Evolutionary conservation across 352 stramenopile species (phyloP).

Genomic region (Blastocystis sp.): DNA sequence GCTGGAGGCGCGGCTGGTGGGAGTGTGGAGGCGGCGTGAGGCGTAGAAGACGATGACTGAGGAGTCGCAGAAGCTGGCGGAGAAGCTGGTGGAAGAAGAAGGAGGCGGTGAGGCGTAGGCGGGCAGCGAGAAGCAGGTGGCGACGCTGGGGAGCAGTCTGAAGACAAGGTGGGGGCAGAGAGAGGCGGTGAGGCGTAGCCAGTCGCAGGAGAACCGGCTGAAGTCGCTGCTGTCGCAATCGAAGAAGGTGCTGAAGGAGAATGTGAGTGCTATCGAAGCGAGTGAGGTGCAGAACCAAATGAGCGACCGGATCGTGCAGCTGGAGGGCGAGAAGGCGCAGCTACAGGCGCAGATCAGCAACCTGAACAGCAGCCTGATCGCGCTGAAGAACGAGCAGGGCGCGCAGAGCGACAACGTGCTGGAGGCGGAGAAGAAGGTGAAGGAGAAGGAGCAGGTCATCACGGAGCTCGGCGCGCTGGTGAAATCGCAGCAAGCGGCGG

Average conservation of each 20-base stretch:
- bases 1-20: background rate
- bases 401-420: conserved; percentile 5
- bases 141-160: conserved; percentile 7
- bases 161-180: conserved; percentile 13
- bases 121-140: background rate
- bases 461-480: conserved; percentile 24
- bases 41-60: background rate
- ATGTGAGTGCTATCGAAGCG: background rate
- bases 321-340: conserved; percentile 53
- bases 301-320: conserved; percentile 6
- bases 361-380: conserved; percentile 35
- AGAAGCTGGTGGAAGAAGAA: background rate
- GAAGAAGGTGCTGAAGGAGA: conserved; percentile 61
- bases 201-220: conserved; percentile 49
- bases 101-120: background rate
- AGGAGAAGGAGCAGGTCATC: conserved; percentile 65
- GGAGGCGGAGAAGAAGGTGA: conserved; percentile 4
- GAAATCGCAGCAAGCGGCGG: background rate
- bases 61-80: background rate
- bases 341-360: conserved; percentile 41
- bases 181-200: background rate
- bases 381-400: conserved; percentile 46
- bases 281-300: conserved; percentile 16
- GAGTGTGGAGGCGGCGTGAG: background rate
- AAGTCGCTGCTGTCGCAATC: conserved; percentile 50